Conservation (phyloP, 2,329 filamentous ascomycete genomes). For the Nectriaceae sp. region DNA sequence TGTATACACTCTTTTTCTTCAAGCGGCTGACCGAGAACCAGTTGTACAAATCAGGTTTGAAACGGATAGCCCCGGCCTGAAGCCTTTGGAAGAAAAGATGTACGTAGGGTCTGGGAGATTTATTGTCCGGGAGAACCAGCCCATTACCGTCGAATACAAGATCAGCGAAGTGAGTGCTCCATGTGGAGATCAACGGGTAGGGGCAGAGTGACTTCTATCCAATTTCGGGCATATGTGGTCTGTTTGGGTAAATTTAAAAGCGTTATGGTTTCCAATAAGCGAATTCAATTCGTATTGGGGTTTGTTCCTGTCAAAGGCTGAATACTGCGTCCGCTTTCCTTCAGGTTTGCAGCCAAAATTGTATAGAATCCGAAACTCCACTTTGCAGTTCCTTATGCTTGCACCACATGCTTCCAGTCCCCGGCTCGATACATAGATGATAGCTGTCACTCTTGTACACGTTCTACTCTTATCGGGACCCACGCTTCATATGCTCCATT, state of each 20-base stretch:
- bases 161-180: slow-evolving; percentile 40
- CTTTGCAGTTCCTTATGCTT: slow-evolving; percentile 23
- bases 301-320: slow-evolving; percentile 16
- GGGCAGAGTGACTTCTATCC: slow-evolving; percentile 7
- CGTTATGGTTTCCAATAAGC: slow-evolving; percentile 13
- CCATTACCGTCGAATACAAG: slow-evolving; percentile 43
- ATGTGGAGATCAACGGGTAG: slow-evolving; percentile 15
- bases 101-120: slow-evolving; percentile 45
- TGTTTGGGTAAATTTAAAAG: neutral
- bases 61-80: slow-evolving; percentile 37
- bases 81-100: slow-evolving; percentile 39
- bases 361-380: slow-evolving; percentile 23
- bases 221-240: neutral
- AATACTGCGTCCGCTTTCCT: slow-evolving; percentile 13
- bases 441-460: slow-evolving; percentile 21
- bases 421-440: slow-evolving; percentile 17
- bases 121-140: slow-evolving; percentile 35
- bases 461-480: slow-evolving; percentile 10
- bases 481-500: slow-evolving; percentile 10
- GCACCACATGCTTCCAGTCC: slow-evolving; percentile 17
- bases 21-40: slow-evolving; percentile 15
- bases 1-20: neutral
- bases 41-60: slow-evolving; percentile 42
- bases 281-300: slow-evolving; percentile 23
- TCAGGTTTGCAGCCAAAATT: slow-evolving; percentile 14